phyloP scores from a whole-genome alignment of 2,329 filamentous ascomycete species.

The Didymellaceae sp. region DNA sequence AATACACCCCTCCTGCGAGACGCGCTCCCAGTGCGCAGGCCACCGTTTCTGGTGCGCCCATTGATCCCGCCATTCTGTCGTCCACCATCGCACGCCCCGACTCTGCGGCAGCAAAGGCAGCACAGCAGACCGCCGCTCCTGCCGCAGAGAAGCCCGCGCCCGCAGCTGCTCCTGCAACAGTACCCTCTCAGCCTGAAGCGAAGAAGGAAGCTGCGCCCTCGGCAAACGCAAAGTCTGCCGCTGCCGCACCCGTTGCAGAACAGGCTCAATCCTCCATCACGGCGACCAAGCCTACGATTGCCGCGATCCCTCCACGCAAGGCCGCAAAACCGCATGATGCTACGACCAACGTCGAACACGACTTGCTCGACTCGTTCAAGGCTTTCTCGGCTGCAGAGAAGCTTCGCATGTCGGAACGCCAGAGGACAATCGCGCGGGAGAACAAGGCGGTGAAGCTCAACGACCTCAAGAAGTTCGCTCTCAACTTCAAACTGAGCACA shows the following conservation, averaged over 20 bases:
- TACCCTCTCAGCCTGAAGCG: slow-evolving; percentile 23
- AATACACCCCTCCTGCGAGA: slow-evolving; percentile 90
- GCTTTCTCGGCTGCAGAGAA: slow-evolving; percentile 69
- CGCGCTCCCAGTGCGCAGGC: slow-evolving; percentile 77
- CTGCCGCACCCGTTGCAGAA: slow-evolving; percentile 31
- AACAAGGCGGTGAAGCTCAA: slow-evolving; percentile 94
- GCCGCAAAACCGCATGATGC: slow-evolving; percentile 58
- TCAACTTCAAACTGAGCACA: slow-evolving; percentile 91
- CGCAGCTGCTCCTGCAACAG: slow-evolving; percentile 1
- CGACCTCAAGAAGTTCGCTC: slow-evolving; percentile 93
- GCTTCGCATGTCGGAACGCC: slow-evolving; percentile 63
- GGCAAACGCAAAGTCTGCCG: slow-evolving; percentile 26
- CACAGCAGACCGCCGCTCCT: slow-evolving; percentile 32
- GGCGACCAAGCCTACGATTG: slow-evolving; percentile 36
- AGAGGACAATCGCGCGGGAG: slow-evolving; percentile 61
- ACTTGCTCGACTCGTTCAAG: slow-evolving; percentile 68
- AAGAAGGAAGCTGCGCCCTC: slow-evolving; percentile 26
- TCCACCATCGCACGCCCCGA: slow-evolving; percentile 70
- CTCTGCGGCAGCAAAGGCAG: slow-evolving; percentile 33
- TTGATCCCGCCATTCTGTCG: slow-evolving; percentile 90
- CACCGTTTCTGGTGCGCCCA: slow-evolving; percentile 75
- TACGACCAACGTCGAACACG: slow-evolving; percentile 66
- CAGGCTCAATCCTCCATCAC: slow-evolving; percentile 38
- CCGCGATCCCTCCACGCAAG: slow-evolving; percentile 43
- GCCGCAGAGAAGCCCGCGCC: slow-evolving; percentile 26